Conservation (phyloP, 169 alveolate genomes). For the Eimeria sp. region DNA sequence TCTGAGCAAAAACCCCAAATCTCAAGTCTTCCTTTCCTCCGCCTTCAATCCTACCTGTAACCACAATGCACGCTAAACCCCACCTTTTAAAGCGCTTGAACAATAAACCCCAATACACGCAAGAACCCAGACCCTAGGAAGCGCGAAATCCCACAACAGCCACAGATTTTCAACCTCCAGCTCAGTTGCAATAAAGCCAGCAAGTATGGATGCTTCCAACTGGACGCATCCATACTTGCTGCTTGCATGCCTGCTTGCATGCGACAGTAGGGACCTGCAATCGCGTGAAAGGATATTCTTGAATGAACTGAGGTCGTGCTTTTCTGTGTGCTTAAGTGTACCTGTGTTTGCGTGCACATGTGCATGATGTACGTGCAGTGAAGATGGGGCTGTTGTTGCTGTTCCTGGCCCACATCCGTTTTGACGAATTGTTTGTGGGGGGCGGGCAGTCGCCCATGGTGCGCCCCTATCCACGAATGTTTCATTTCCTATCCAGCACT, state of each 20-base stretch:
- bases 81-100: neutral
- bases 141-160: neutral
- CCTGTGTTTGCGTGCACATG: neutral
- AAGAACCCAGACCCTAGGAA: neutral
- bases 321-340: neutral
- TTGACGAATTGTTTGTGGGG: neutral
- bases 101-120: neutral
- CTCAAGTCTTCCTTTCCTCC: constrained; percentile 7
- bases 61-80: neutral
- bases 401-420: constrained; percentile 47
- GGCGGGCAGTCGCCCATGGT: neutral
- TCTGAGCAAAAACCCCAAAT: neutral
- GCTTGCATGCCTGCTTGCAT: neutral
- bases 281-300: neutral
- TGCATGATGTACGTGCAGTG: constrained; percentile 33
- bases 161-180: neutral
- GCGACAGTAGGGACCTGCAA: neutral
- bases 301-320: neutral
- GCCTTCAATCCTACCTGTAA: constrained; percentile 37
- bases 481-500: neutral
- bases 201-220: neutral
- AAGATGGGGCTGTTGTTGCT: constrained; percentile 48
- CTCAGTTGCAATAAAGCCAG: neutral
- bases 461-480: neutral
- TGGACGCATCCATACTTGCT: too few species aligned